These are phyloP conservation scores for Tuber borchii DNA, from an alignment of 495 filamentous ascomycete species.

Conservation along the genomic window DNA sequence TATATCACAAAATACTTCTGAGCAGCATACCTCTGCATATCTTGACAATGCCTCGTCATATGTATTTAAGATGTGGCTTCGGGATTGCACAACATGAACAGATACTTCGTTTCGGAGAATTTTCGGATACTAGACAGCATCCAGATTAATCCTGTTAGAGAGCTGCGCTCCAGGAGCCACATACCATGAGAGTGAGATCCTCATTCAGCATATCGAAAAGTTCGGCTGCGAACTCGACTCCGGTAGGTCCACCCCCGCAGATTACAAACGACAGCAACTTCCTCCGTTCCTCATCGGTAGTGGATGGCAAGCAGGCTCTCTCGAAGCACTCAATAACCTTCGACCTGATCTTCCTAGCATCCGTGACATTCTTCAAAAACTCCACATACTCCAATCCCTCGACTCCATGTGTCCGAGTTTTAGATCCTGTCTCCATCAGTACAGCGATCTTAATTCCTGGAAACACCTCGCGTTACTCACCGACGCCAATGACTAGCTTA, in stretches of 20 bases:
- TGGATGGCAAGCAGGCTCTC: conserved; percentile 85
- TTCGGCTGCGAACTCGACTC: conserved; percentile 88
- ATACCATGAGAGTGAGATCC: conserved; percentile 58
- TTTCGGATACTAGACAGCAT: conserved; percentile 61
- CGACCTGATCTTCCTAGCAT: conserved; percentile 83
- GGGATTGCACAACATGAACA: conserved; percentile 90
- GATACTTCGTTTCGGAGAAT: conserved; percentile 94
- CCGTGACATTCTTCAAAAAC: conserved; percentile 88
- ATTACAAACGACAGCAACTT: conserved; percentile 90
- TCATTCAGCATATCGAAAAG: conserved; percentile 95
- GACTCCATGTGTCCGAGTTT: conserved; percentile 91
- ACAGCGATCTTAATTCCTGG: conserved; percentile 15
- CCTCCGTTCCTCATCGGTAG: conserved; percentile 77
- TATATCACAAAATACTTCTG: background rate
- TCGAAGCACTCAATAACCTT: conserved; percentile 88
- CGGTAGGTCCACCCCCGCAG: conserved; percentile 90
- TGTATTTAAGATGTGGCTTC: conserved; percentile 92
- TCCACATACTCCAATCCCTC: conserved; percentile 90
- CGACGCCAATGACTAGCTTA: conserved; percentile 92
- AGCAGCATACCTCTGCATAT: conserved; percentile 66
- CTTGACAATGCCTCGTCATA: conserved; percentile 91
- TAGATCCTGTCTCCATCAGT: conserved; percentile 54
- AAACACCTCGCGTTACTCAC: conserved; percentile 45
- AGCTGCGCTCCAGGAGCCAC: background rate
- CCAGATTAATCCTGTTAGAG: background rate